Percentiles rank a stretch among this genome's conserved stretches.
Evolutionary conservation across 352 stramenopile genomes (phyloP).

Genomic region (Phytophthora pinifolia): DNA sequence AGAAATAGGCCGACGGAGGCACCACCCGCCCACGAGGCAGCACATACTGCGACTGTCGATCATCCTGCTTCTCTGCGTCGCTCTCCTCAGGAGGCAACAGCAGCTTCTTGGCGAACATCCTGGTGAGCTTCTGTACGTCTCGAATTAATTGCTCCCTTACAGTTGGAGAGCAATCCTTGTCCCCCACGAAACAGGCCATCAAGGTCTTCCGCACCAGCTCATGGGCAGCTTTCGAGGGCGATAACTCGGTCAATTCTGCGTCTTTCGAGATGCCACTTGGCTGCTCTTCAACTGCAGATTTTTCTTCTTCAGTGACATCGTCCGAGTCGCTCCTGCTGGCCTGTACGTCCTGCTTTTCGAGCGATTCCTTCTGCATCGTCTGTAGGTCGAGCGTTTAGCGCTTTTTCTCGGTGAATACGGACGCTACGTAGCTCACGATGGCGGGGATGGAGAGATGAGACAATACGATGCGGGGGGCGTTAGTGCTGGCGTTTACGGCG

Average conservation of each 20-base stretch:
- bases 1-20: conserved; percentile 67
- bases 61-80: conserved; percentile 10
- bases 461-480: neutral
- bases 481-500: neutral
- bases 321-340: conserved; percentile 2
- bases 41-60: conserved; percentile 34
- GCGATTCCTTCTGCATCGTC: conserved; percentile 6
- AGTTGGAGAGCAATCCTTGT: conserved; percentile 13
- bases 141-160: conserved; percentile 32
- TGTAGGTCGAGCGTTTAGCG: neutral
- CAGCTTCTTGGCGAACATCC: conserved; percentile 37
- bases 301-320: neutral
- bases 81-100: conserved; percentile 25
- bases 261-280: neutral
- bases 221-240: conserved; percentile 31
- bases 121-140: conserved; percentile 35
- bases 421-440: conserved; percentile 12
- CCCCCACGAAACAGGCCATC: conserved; percentile 35
- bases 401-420: conserved; percentile 18
- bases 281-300: neutral
- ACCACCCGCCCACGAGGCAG: conserved; percentile 32
- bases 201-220: conserved; percentile 42
- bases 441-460: conserved; percentile 2
- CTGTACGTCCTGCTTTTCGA: conserved; percentile 4
- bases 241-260: conserved; percentile 8